Evolutionary conservation across 805 yeast species (phyloP).

Genomic region (Pichia deserticola): DNA sequence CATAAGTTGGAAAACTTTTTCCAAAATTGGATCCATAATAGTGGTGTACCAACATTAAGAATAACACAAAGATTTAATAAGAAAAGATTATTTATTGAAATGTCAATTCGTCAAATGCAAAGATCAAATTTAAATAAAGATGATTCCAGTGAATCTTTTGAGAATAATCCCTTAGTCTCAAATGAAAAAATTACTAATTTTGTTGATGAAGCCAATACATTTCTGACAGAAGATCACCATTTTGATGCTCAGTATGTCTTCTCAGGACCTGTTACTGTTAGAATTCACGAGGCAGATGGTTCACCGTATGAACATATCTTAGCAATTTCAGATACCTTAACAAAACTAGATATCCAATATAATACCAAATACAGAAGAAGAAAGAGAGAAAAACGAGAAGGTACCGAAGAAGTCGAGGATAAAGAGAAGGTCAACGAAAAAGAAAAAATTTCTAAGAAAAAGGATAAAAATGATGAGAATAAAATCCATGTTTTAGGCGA

Average conservation of each 20-base stretch:
- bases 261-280: slow-evolving; percentile 91
- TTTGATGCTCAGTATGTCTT: slow-evolving; percentile 46
- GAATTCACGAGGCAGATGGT: slow-evolving; percentile 97
- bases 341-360: slow-evolving; percentile 88
- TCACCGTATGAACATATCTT: slow-evolving; percentile 98
- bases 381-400: slow-evolving; percentile 55
- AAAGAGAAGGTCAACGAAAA: slow-evolving; percentile 16
- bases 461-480: slow-evolving; percentile 19
- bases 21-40: slow-evolving; percentile 86
- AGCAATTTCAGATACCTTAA: slow-evolving; percentile 74
- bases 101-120: slow-evolving; percentile 90
- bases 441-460: slow-evolving; percentile 19
- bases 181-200: slow-evolving; percentile 21
- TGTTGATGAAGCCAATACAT: slow-evolving; percentile 36
- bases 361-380: slow-evolving; percentile 86
- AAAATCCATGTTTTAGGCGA: slow-evolving; percentile 59
- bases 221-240: slow-evolving; percentile 37
- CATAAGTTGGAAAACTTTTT: slow-evolving; percentile 76
- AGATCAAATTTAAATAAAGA: slow-evolving; percentile 34
- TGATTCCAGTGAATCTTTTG: slow-evolving; percentile 13
- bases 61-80: slow-evolving; percentile 90
- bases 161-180: neutral
- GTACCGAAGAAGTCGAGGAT: slow-evolving; percentile 26
- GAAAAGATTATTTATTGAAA: slow-evolving; percentile 87
- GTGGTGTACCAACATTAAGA: slow-evolving; percentile 83